Percentiles rank a stretch among this genome's conserved stretches.
These are phyloP conservation scores for Phytophthora cactorum DNA, from an alignment of 352 stramenopile species.

Conservation along the genomic window DNA sequence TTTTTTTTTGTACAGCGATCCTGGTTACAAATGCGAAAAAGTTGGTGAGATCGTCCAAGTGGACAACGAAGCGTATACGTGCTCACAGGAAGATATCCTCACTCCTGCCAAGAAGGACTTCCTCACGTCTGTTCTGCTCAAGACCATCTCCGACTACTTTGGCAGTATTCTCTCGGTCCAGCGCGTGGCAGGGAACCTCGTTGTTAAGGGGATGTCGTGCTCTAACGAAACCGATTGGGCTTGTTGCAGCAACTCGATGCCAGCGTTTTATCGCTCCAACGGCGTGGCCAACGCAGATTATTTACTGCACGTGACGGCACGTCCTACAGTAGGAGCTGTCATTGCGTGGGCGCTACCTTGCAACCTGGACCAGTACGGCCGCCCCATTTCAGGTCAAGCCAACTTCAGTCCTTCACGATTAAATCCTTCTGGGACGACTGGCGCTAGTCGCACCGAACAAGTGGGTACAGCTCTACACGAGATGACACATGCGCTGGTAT, in stretches of 20 bases:
- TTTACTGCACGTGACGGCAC: slow-evolving; percentile 77
- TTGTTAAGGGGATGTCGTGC: slow-evolving; percentile 64
- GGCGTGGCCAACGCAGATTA: slow-evolving; percentile 78
- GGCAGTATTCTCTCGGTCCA: slow-evolving; percentile 67
- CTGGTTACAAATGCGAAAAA: slow-evolving; percentile 62
- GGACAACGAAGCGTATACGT: slow-evolving; percentile 59
- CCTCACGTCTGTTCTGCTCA: slow-evolving; percentile 69
- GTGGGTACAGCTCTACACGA: slow-evolving; percentile 81
- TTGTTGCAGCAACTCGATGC: slow-evolving; percentile 64
- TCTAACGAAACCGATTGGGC: slow-evolving; percentile 55
- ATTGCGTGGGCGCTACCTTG: slow-evolving; percentile 85
- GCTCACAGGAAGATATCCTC: slow-evolving; percentile 58
- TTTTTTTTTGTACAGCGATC: slow-evolving; percentile 42
- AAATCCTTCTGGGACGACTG: slow-evolving; percentile 46
- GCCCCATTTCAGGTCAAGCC: slow-evolving; percentile 80
- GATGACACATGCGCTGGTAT: slow-evolving; percentile 85
- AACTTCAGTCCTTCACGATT: slow-evolving; percentile 78
- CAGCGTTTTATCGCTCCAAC: slow-evolving; percentile 47
- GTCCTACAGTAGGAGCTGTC: slow-evolving; percentile 69
- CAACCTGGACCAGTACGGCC: slow-evolving; percentile 79
- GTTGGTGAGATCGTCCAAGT: slow-evolving; percentile 56
- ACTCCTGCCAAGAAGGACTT: slow-evolving; percentile 75
- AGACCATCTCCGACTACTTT: slow-evolving; percentile 72
- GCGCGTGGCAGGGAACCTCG: slow-evolving; percentile 66
- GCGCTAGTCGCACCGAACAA: slow-evolving; percentile 59